phyloP scores from a whole-genome alignment of 2,329 filamentous ascomycete genomes.

The Pseudocercospora musae region DNA sequence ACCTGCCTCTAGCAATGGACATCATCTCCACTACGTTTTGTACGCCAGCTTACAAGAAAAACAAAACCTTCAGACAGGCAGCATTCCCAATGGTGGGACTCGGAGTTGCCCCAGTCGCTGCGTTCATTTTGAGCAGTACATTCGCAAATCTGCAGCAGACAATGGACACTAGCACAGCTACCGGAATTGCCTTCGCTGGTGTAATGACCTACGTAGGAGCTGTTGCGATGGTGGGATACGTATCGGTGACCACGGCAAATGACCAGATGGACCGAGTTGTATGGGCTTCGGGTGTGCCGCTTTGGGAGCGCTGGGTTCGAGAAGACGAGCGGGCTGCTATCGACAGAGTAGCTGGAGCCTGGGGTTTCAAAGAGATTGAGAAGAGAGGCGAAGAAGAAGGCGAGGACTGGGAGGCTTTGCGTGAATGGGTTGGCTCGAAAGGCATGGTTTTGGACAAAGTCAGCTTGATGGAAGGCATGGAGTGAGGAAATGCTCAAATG shows the following conservation, averaged over 20 bases:
- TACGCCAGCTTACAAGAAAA: slow-evolving; percentile 62
- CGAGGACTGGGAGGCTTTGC: slow-evolving; percentile 79
- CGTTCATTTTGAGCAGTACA: slow-evolving; percentile 68
- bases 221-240: slow-evolving; percentile 74
- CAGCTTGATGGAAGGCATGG: slow-evolving; percentile 91
- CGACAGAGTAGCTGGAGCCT: slow-evolving; percentile 80
- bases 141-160: slow-evolving; percentile 65
- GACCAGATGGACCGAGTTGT: slow-evolving; percentile 94
- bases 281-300: slow-evolving; percentile 77
- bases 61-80: slow-evolving; percentile 64
- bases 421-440: slow-evolving; percentile 76
- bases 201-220: slow-evolving; percentile 80
- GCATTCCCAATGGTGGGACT: slow-evolving; percentile 58
- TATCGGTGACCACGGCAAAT: slow-evolving; percentile 82
- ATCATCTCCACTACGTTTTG: slow-evolving; percentile 69
- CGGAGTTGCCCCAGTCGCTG: slow-evolving; percentile 60
- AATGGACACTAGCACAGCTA: slow-evolving; percentile 74
- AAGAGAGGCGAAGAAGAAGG: slow-evolving; percentile 88
- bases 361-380: slow-evolving; percentile 82
- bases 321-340: slow-evolving; percentile 87
- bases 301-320: slow-evolving; percentile 78
- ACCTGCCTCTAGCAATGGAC: slow-evolving; percentile 73
- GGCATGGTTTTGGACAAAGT: slow-evolving; percentile 89
- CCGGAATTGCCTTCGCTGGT: slow-evolving; percentile 73
- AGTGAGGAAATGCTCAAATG: slow-evolving; percentile 40